phyloP scores from a whole-genome alignment of 768 basidiomycete genomes.

The Leccinum subgranulosum region DNA sequence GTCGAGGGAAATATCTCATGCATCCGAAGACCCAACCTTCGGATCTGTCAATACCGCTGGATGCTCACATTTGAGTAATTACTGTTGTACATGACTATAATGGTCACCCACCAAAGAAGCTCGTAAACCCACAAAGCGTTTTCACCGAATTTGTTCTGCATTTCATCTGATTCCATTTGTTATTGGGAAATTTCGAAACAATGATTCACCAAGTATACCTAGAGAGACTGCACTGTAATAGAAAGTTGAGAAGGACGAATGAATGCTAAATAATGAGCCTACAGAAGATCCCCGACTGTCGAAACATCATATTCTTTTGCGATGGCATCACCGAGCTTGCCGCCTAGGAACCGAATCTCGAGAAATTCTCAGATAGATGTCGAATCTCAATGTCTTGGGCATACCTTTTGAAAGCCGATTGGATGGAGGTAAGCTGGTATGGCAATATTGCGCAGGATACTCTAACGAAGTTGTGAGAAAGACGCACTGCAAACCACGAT shows the following conservation, averaged over 20 bases:
- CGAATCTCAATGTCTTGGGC: background rate
- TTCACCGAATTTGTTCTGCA: conserved; percentile 80
- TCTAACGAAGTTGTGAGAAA: conserved; percentile 43
- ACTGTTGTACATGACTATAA: background rate
- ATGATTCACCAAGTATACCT: conserved; percentile 37
- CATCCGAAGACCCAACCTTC: conserved; percentile 57
- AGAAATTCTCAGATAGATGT: conserved; percentile 3
- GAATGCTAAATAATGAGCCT: conserved; percentile 28
- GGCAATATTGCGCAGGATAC: conserved; percentile 75
- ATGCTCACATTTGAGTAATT: background rate
- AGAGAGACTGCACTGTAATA: conserved; percentile 50
- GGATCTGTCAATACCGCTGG: conserved; percentile 78
- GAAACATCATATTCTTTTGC: conserved; percentile 86
- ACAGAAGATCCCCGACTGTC: conserved; percentile 90
- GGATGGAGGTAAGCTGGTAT: conserved; percentile 84
- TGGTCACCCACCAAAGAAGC: conserved; percentile 62
- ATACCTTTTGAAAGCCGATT: conserved; percentile 83
- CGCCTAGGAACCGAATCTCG: conserved; percentile 91
- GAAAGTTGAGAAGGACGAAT: conserved; percentile 3
- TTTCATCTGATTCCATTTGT: conserved; percentile 50
- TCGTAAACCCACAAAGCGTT: conserved; percentile 91
- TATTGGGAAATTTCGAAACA: background rate
- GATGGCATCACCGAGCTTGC: conserved; percentile 87
- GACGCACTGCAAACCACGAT: background rate
- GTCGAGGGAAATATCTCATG: background rate